These are phyloP conservation scores for Solanum corneliomulleri DNA, from an alignment of 257 asterid species.

Conservation along the genomic window DNA sequence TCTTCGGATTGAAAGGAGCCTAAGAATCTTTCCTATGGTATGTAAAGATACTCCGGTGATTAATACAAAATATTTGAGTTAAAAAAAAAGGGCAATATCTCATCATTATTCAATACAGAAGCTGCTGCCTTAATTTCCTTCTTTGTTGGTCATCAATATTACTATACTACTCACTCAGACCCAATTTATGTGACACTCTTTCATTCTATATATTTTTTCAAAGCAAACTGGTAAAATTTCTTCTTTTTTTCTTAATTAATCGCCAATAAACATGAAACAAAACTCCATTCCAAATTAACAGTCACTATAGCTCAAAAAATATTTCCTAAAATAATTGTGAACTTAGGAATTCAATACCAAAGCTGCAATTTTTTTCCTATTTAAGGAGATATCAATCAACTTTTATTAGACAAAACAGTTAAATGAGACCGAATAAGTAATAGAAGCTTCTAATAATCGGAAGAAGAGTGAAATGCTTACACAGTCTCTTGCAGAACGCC, in stretches of 20 bases:
- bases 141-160: neutral
- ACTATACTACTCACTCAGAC: neutral
- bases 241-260: no score
- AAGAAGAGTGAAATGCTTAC: constrained; percentile 16
- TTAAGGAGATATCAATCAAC: neutral
- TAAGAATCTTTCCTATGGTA: neutral
- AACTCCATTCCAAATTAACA: neutral
- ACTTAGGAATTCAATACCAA: neutral
- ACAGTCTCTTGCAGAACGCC: constrained; percentile 90
- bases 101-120: neutral
- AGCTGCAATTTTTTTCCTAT: no score
- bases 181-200: neutral
- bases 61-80: neutral
- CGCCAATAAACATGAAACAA: neutral
- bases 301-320: neutral
- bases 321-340: neutral
- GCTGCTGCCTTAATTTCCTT: neutral
- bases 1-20: neutral
- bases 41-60: neutral
- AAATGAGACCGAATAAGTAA: neutral
- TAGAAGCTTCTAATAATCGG: neutral
- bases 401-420: neutral
- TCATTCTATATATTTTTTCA: no score
- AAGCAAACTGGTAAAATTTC: no score
- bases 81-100: neutral